A percentile compares a stretch with the other conserved stretches of the same genome.
Conservation (phyloP, 805 yeast genomes). For the Yarrowia hollandica region DNA sequence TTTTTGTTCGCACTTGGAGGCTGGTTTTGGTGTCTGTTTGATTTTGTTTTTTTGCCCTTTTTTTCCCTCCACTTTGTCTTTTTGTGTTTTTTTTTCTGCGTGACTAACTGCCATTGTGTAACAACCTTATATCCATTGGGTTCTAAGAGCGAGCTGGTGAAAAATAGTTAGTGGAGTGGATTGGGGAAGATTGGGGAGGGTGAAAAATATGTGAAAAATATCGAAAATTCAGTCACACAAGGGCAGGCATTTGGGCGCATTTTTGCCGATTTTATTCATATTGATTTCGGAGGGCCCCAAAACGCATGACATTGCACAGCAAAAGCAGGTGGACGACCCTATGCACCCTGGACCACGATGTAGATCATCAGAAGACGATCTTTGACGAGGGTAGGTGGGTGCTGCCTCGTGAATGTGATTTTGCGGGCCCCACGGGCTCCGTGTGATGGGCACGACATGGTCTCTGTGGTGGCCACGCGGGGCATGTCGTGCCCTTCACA, state of each 20-base stretch:
- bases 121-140: neutral
- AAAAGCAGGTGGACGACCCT: constrained; percentile 7
- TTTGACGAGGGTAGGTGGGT: neutral
- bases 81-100: neutral
- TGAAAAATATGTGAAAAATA: no score
- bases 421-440: neutral
- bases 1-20: no score
- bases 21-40: neutral
- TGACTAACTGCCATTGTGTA: constrained; percentile 5
- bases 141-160: neutral
- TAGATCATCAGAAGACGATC: neutral
- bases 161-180: no score
- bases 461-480: neutral
- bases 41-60: neutral
- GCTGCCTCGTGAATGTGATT: neutral
- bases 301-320: neutral
- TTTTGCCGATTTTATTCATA: neutral
- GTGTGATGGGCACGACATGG: neutral
- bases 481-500: neutral
- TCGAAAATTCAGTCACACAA: no score
- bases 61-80: neutral
- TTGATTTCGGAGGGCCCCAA: no score
- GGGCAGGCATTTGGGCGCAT: no score
- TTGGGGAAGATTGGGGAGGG: no score
- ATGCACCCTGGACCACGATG: constrained; percentile 9